Evolutionary conservation across 129 eudicot species (phyloP).

Genomic region (Centrapalus pauciflorus): DNA sequence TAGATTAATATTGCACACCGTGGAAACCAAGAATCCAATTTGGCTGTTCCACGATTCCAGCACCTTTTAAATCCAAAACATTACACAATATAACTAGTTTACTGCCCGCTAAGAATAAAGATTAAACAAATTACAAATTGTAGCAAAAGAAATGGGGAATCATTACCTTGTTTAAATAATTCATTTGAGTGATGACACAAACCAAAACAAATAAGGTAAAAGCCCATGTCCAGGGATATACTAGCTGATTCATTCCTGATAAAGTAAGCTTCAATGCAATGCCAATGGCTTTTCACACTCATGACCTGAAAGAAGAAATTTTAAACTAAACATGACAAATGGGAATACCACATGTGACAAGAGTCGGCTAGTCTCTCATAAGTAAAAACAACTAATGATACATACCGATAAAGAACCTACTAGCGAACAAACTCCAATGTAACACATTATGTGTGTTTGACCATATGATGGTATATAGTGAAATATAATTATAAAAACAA

Average conservation of each 20-base stretch:
- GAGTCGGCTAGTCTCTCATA: neutral
- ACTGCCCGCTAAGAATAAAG: no score
- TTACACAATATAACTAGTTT: no score
- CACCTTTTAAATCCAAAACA: no score
- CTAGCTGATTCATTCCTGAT: conserved; percentile 75
- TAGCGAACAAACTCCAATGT: conserved; percentile 87
- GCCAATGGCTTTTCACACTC: conserved; percentile 95
- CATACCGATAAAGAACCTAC: conserved; percentile 92
- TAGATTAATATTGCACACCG: no score
- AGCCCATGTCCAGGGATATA: conserved; percentile 90
- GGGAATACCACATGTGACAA: neutral
- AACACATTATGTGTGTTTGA: conserved; percentile 79
- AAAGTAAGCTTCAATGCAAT: conserved; percentile 87
- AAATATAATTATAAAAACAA: conserved; percentile 59
- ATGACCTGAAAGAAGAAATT: conserved; percentile 57
- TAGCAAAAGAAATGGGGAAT: neutral
- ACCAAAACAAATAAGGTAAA: conserved; percentile 53
- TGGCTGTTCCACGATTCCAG: no score
- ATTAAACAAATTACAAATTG: neutral
- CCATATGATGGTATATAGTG: conserved; percentile 78
- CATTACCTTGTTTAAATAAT: conserved; percentile 81
- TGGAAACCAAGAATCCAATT: no score
- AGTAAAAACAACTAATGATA: conserved; percentile 10
- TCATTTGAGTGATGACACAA: conserved; percentile 87
- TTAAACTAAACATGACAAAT: neutral